A percentile compares a stretch with the other conserved stretches of the same genome.
Evolutionary conservation across 2,329 filamentous ascomycete species (phyloP).

Genomic region (Bipolaris oryzae): DNA sequence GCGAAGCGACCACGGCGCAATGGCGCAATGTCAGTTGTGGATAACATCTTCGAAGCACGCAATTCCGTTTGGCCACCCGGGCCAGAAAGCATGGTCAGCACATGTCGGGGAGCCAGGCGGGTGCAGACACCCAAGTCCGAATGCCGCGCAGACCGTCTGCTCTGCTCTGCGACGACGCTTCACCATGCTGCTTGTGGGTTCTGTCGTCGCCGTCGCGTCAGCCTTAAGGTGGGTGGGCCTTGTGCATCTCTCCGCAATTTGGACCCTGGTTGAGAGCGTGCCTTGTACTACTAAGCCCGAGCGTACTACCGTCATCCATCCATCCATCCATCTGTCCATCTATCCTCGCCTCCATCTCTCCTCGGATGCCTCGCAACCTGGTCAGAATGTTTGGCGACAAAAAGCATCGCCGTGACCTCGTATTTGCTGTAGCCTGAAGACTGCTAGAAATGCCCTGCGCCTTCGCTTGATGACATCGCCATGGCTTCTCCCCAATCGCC

Average conservation of each 20-base stretch:
- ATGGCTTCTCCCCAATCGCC: constrained; percentile 52
- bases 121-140: not conserved
- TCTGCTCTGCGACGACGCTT: not conserved
- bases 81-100: not conserved
- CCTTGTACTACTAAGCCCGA: not conserved
- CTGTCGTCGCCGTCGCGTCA: not conserved
- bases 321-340: not conserved
- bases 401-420: not conserved
- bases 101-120: not conserved
- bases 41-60: constrained; percentile 24
- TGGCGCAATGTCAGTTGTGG: constrained; percentile 19
- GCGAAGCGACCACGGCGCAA: constrained; percentile 7
- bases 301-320: not conserved
- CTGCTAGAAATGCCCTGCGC: not conserved
- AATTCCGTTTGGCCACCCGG: constrained; percentile 8
- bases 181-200: not conserved
- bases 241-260: not conserved
- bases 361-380: not conserved
- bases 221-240: not conserved
- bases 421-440: not conserved
- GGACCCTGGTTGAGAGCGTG: not conserved
- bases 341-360: not conserved
- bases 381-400: not conserved
- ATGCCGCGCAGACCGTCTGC: not conserved
- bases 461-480: not conserved